A percentile compares a stretch with the other conserved stretches of the same genome.
phyloP scores from a whole-genome alignment of 1,284 basidiomycete species.

The Boletus mariae region DNA sequence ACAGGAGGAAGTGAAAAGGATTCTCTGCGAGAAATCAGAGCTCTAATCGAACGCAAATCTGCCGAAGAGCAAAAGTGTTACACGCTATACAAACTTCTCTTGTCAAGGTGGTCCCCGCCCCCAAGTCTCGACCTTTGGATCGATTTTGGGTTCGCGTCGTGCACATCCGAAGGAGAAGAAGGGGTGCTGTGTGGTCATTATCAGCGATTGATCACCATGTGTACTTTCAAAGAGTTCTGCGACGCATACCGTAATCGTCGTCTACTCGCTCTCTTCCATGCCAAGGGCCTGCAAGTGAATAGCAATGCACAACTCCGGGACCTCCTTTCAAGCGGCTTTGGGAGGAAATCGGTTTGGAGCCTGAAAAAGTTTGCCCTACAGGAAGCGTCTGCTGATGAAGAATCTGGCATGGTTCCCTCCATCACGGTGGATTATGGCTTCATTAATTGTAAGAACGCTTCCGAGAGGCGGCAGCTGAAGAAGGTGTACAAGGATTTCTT shows the following conservation, averaged over 20 bases:
- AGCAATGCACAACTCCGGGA: background rate
- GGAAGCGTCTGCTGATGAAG: background rate
- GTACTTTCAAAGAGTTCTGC: constrained; percentile 6
- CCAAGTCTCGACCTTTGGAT: background rate
- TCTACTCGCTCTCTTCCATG: background rate
- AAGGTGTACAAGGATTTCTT: constrained; percentile 3
- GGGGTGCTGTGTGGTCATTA: background rate
- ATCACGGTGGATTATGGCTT: constrained; percentile 3
- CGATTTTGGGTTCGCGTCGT: constrained; percentile 1
- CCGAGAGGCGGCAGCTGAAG: background rate
- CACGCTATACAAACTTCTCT: background rate
- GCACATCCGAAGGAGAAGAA: background rate
- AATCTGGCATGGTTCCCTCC: background rate
- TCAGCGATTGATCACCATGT: background rate
- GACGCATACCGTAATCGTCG: background rate
- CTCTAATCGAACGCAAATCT: background rate
- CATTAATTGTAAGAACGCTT: background rate
- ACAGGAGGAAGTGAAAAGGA: background rate
- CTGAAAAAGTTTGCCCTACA: background rate
- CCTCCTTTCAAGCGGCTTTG: background rate
- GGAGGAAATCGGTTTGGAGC: background rate
- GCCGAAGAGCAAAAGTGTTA: background rate
- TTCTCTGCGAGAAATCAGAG: background rate
- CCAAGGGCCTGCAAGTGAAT: background rate
- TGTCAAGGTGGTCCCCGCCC: background rate